Percentiles rank a stretch among this genome's conserved stretches.
Conservation (phyloP, 352 stramenopile genomes). For the Elongisporangium anandrum region DNA sequence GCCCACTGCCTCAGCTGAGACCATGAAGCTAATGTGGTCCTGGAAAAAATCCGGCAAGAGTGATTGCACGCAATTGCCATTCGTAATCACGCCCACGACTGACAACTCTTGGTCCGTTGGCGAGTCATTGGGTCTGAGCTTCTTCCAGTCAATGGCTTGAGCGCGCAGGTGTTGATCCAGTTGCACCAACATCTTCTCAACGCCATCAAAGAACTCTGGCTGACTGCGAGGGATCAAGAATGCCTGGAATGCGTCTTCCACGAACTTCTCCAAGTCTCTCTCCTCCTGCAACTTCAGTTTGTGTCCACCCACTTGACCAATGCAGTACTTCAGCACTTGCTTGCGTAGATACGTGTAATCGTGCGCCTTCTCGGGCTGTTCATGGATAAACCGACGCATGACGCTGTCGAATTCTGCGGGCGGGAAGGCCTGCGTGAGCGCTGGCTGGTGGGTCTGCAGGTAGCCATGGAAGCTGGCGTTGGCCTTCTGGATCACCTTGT, state of each 20-base stretch:
- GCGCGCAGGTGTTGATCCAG: conserved; percentile 26
- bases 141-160: neutral
- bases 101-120: neutral
- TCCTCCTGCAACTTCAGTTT: conserved; percentile 14
- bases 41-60: conserved; percentile 40
- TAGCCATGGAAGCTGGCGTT: conserved; percentile 45
- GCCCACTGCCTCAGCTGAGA: conserved; percentile 51
- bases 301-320: conserved; percentile 16
- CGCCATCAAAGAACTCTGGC: conserved; percentile 55
- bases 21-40: conserved; percentile 36
- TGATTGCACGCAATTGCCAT: conserved; percentile 57
- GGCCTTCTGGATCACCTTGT: conserved; percentile 40
- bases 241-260: conserved; percentile 50
- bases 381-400: conserved; percentile 33
- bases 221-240: conserved; percentile 57
- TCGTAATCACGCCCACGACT: conserved; percentile 63
- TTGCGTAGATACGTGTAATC: conserved; percentile 71
- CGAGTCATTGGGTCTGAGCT: neutral
- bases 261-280: conserved; percentile 21
- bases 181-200: conserved; percentile 36
- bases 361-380: conserved; percentile 40
- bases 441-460: conserved; percentile 24
- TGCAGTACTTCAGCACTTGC: conserved; percentile 46
- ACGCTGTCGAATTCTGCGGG: conserved; percentile 33
- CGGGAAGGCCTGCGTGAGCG: conserved; percentile 33